Evolutionary conservation across 1,284 basidiomycete genomes (phyloP).

Genomic region (Amylostereum chailletii): DNA sequence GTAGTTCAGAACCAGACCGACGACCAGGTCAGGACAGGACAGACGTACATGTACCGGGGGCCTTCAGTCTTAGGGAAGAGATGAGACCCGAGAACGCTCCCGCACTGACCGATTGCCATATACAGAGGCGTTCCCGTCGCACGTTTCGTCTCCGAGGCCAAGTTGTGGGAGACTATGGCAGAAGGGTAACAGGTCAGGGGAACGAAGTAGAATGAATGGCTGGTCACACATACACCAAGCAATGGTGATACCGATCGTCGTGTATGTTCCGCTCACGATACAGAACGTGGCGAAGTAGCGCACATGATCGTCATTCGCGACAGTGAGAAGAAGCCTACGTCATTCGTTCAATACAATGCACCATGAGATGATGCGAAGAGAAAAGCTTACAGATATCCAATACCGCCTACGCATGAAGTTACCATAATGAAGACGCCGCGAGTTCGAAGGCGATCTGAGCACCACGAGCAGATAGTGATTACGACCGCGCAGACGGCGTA

Average conservation of each 20-base stretch:
- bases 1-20: not conserved
- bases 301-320: conserved; percentile 35
- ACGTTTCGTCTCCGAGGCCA: conserved; percentile 72
- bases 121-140: conserved; percentile 69
- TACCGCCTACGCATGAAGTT: conserved; percentile 42
- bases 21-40: conserved; percentile 11
- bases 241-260: conserved; percentile 55
- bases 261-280: conserved; percentile 61
- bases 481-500: conserved; percentile 68
- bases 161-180: conserved; percentile 54
- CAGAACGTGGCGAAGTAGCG: conserved; percentile 67
- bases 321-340: conserved; percentile 41
- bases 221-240: conserved; percentile 55
- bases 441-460: conserved; percentile 66
- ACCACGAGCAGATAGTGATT: conserved; percentile 52
- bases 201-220: conserved; percentile 1
- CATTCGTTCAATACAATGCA: conserved; percentile 16
- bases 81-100: conserved; percentile 65
- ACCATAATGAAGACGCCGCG: conserved; percentile 54
- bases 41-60: conserved; percentile 48
- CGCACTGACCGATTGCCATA: conserved; percentile 69
- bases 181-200: not conserved
- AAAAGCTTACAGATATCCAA: conserved; percentile 56
- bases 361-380: not conserved
- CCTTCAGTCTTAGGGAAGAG: conserved; percentile 57